Base-by-base conservation (phyloP, 2,329 filamentous ascomycete species). In the Teratosphaeria epicoccoides region DNA sequence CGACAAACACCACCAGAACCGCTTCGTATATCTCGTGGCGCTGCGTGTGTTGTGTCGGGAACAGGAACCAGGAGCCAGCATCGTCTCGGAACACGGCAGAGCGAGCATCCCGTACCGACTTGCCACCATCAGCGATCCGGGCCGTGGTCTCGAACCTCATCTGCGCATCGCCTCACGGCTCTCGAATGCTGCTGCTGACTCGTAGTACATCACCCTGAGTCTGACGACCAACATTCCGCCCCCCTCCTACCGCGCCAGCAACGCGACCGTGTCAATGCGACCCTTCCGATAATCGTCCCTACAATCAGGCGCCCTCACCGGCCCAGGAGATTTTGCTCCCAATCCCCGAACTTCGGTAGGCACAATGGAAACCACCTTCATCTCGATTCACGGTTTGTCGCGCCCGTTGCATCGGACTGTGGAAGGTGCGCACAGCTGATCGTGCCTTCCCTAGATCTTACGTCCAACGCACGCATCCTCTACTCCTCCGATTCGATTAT, bases 401-500 rank as follows among this genome's bases (percentile, higher is more conserved):
- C 26, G 44, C 44, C 11, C 25, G n/a, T 12, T 46, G 11, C 33
- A 20, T 7, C n/a, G n/a, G 9, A 9, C 5, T 40, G n/a, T 24
- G 12, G 49, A 23, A 20, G 24, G 23, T 17, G 23, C 28, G 24
- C 24, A 22, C 23, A n/a, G 24, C 52, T 49, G 23, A 49, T 23
- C 11, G 11, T 49, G 33, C 45, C 24, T 20, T 23, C 14, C 1
- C 4, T 52, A 90, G 87, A 90, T 69, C 76, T 91, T 54, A 79
- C 81, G 43, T 74, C 79, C 52, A 84, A 91, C 66, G 88, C 87
- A 61, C 85, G 82, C 56, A 85, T 94, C 56, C 77, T 90, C 55
- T 94, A 89, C 69, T 85, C 83, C 20, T 94, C 88, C 48, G 86
- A 89, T 61, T 93, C 88, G 2, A 82, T 95, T 57, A 75, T 82